Percentiles rank a stretch among this genome's conserved stretches.
Evolutionary conservation across 805 yeast species (phyloP).

Genomic region (Saccharomycopsis fodiens): DNA sequence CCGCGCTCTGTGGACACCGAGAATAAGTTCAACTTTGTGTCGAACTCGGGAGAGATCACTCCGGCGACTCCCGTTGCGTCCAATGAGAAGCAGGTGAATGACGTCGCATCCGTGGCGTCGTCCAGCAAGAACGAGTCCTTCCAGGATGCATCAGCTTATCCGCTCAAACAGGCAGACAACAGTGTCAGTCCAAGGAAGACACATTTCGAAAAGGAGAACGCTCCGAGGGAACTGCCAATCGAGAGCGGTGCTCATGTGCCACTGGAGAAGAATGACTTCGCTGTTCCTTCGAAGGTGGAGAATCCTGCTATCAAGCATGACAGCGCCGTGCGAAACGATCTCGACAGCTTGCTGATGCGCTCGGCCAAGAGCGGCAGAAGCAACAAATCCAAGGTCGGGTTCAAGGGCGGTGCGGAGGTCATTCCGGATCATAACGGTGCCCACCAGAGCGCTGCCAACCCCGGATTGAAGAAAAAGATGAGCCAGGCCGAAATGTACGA

Average conservation of each 20-base stretch:
- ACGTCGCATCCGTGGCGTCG: background rate
- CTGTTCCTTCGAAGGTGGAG: no score
- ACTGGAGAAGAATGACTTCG: no score
- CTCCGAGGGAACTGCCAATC: background rate
- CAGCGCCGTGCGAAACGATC: background rate
- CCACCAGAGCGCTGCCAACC: no score
- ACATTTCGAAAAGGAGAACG: background rate
- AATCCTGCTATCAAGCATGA: no score
- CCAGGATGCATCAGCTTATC: background rate
- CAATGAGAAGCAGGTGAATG: background rate
- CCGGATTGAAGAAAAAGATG: slow-evolving; percentile 1
- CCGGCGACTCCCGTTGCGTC: background rate
- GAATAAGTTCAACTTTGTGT: background rate
- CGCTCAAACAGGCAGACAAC: background rate
- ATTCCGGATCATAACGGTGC: background rate
- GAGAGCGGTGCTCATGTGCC: no score
- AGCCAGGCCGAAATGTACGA: slow-evolving; percentile 15
- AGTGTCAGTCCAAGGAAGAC: background rate
- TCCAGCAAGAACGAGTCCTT: background rate
- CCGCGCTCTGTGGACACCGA: background rate
- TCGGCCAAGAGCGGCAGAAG: slow-evolving; percentile 15
- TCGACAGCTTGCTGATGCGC: background rate
- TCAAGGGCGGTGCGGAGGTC: slow-evolving; percentile 14
- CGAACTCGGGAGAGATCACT: background rate
- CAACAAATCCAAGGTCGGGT: slow-evolving; percentile 12